Evolutionary conservation across 192 early-diverging fungal species (phyloP).

Genomic region (Blastocladiella britannica): DNA sequence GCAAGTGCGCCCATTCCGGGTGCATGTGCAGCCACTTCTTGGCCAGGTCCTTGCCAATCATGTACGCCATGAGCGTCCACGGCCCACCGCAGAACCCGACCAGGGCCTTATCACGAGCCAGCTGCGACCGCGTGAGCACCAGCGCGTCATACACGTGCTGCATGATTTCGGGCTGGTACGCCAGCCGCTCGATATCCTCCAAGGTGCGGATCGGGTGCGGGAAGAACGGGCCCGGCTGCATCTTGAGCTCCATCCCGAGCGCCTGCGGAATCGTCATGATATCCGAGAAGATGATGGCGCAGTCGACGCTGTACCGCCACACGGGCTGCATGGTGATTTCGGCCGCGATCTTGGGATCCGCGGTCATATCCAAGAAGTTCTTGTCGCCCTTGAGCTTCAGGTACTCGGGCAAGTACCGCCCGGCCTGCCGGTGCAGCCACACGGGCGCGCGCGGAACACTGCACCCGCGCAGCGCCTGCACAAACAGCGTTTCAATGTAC

Average conservation of each 20-base stretch:
- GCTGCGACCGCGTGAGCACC: constrained; percentile 64
- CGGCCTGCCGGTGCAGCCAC: constrained; percentile 99
- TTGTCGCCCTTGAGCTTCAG: constrained; percentile 41
- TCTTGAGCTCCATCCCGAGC: constrained; percentile 80
- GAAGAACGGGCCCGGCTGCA: constrained; percentile 78
- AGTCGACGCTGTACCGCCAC: constrained; percentile 77
- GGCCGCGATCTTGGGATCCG: constrained; percentile 75
- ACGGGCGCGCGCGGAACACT: constrained; percentile 55
- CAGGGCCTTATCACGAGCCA: constrained; percentile 72
- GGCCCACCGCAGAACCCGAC: constrained; percentile 93
- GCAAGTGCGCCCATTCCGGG: constrained; percentile 46
- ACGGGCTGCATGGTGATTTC: constrained; percentile 94
- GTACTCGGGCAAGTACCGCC: constrained; percentile 66
- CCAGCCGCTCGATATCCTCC: constrained; percentile 43
- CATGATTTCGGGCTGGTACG: constrained; percentile 46
- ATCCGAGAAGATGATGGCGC: constrained; percentile 96
- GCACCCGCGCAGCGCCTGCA: constrained; percentile 19
- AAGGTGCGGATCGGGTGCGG: constrained; percentile 57
- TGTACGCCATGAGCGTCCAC: constrained; percentile 97
- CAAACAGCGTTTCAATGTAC: constrained; percentile 1
- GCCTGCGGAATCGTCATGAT: constrained; percentile 96
- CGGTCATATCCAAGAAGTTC: constrained; percentile 90
- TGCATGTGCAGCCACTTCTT: constrained; percentile 78
- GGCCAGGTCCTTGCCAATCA: constrained; percentile 89
- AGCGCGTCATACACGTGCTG: constrained; percentile 86